Base-by-base conservation (phyloP, 176 grass and related monocot species). In the Bromus sterilis region DNA sequence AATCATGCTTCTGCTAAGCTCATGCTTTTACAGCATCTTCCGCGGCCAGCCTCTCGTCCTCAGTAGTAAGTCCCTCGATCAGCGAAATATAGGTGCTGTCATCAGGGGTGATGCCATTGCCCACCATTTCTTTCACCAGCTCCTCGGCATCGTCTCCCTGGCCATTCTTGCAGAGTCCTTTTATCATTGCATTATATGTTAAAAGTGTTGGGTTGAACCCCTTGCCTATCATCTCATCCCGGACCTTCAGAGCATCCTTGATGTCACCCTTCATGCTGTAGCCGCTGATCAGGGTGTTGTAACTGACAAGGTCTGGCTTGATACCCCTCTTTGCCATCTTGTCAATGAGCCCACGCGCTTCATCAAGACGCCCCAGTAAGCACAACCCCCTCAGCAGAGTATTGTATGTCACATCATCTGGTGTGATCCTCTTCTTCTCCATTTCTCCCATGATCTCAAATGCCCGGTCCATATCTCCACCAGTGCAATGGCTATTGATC, bases 101-200 rank as follows among this genome's bases (percentile, higher is more conserved):
- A 62, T 89, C 77, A 37, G 86, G 92, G 75, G 82, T 86, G 77
- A 91, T 88, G 56, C 86, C 92, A 61, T 85, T 89, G 24, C 64
- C 57, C 30, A 94, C 89, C 89, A 91, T 94, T 89, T 94, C 92
- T 86, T 94, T 94, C 30, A 94, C 33, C 83, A 94, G 32, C 68
- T 84, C 51, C 83, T 94, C 89, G 0, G 83, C 89, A 2, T 78
- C 78, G 25, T 83, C 74, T 62, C 88, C 92, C 29, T 91, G 82
- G 62, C 89, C 89, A 48, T 73, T 89, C 76, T 94, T 91, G 70
- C 86, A 89, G 56, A 91, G 48, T 18, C 89, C 89, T 49, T 71
- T 62, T 76, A 94, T 94, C 80, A 94, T 68, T 4, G 92, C 86
- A 82, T 94, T 94, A 41, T 94, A 94, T 51, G 92, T 91, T 76